These are phyloP conservation scores for Paramecium tetraurelia DNA, from an alignment of 73 alveolate genomes.

Conservation along the genomic window DNA sequence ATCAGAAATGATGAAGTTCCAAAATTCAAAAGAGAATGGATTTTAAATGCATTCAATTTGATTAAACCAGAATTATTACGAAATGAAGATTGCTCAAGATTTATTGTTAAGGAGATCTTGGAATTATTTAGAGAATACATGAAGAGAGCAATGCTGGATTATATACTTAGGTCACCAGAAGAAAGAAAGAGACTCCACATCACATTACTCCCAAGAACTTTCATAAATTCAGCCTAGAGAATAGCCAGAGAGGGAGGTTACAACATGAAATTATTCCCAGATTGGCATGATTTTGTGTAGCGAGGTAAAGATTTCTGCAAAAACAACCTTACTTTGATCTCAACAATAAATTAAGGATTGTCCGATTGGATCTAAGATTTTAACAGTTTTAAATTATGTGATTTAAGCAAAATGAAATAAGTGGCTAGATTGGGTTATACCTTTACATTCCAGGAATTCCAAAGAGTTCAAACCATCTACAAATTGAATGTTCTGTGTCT, in stretches of 20 bases:
- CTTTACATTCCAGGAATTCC: constrained; percentile 80
- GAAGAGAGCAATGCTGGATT: constrained; percentile 87
- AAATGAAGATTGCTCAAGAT: constrained; percentile 62
- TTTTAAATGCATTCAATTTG: constrained; percentile 81
- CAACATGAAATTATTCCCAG: constrained; percentile 69
- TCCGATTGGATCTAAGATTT: constrained; percentile 73
- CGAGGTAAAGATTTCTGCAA: constrained; percentile 49
- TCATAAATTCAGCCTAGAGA: constrained; percentile 83
- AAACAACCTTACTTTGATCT: not conserved
- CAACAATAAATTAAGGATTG: constrained; percentile 1
- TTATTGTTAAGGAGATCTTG: constrained; percentile 82
- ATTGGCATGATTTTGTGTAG: constrained; percentile 72
- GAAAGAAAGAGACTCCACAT: constrained; percentile 95
- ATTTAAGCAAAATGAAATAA: constrained; percentile 58
- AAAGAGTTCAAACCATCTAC: constrained; percentile 75
- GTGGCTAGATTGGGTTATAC: constrained; percentile 77
- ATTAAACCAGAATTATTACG: constrained; percentile 72
- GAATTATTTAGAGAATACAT: constrained; percentile 78
- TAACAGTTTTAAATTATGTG: constrained; percentile 61
- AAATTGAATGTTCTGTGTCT: constrained; percentile 79
- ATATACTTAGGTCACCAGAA: constrained; percentile 90
- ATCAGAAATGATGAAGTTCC: constrained; percentile 86
- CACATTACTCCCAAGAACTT: constrained; percentile 85
- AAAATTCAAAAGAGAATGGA: constrained; percentile 81
- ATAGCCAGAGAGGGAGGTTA: constrained; percentile 91